Percentiles rank a stretch among this genome's conserved stretches.
phyloP scores from a whole-genome alignment of 2,329 filamentous ascomycete genomes.

The Fusarium camptoceras region DNA sequence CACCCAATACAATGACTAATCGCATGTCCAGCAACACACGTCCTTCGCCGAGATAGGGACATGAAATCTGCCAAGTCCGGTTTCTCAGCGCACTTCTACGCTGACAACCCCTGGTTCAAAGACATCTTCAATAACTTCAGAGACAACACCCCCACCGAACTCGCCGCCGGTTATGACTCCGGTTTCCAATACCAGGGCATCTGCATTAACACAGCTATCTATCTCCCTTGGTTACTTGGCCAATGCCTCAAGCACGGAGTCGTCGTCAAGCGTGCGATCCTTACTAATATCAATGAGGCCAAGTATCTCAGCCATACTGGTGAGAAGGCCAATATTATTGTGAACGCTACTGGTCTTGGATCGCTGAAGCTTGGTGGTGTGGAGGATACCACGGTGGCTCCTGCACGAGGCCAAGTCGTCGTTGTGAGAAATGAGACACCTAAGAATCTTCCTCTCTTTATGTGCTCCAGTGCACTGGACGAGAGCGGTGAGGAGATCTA shows the following conservation, averaged over 20 bases:
- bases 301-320: conserved; percentile 62
- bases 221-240: conserved; percentile 85
- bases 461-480: conserved; percentile 78
- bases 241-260: conserved; percentile 83
- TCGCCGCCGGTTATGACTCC: conserved; percentile 75
- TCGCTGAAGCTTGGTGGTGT: conserved; percentile 84
- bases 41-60: conserved; percentile 72
- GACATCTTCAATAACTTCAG: conserved; percentile 77
- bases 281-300: conserved; percentile 79
- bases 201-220: conserved; percentile 90
- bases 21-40: conserved; percentile 55
- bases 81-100: conserved; percentile 47
- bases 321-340: conserved; percentile 70
- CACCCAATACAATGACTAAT: too few species aligned
- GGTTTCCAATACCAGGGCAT: conserved; percentile 84
- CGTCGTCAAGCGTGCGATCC: conserved; percentile 69
- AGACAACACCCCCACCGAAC: conserved; percentile 65
- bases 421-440: conserved; percentile 74
- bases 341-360: conserved; percentile 88
- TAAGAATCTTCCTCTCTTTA: conserved; percentile 75
- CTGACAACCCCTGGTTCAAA: conserved; percentile 78
- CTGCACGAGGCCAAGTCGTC: conserved; percentile 85
- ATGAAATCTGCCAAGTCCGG: conserved; percentile 55
- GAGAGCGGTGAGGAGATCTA: conserved; percentile 79
- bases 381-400: conserved; percentile 76